Evolutionary conservation across 2,329 filamentous ascomycete genomes (phyloP).

Genomic region (Ophiostoma australiae): DNA sequence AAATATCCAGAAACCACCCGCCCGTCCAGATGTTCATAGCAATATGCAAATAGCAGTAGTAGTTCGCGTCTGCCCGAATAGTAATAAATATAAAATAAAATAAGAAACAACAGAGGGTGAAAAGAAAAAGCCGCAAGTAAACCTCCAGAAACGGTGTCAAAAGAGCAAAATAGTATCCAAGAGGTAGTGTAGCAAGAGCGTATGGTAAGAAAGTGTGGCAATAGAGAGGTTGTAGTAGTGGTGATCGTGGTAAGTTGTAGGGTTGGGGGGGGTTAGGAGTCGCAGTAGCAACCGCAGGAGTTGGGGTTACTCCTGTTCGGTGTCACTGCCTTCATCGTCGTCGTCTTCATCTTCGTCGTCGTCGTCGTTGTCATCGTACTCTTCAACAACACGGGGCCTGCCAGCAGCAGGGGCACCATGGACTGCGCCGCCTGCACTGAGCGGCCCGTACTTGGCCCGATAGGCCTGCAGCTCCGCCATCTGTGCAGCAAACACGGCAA

Average conservation of each 20-base stretch:
- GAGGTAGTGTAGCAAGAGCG: not conserved
- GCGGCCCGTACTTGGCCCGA: conserved; percentile 48
- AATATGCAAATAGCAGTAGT: not conserved
- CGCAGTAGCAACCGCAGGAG: not conserved
- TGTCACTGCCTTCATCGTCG: conserved; percentile 34
- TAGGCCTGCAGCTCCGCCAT: conserved; percentile 60
- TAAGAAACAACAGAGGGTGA: not conserved
- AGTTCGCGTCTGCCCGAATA: too few relatives aligned
- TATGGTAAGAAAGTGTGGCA: not conserved
- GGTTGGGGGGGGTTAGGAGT: not conserved
- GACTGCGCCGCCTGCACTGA: conserved; percentile 31
- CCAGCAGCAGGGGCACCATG: not conserved
- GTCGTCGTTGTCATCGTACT: conserved; percentile 18
- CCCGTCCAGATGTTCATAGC: not conserved
- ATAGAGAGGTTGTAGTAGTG: not conserved
- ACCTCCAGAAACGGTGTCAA: not conserved
- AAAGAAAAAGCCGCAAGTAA: not conserved
- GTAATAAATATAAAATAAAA: too few relatives aligned
- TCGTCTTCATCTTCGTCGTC: conserved; percentile 19
- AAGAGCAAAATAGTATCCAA: not conserved
- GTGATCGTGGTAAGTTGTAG: not conserved
- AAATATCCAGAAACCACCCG: not conserved
- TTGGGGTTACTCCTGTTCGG: conserved; percentile 34
- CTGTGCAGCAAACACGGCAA: conserved; percentile 57
- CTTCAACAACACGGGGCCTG: conserved; percentile 10